Percentiles rank a stretch among this genome's conserved stretches.
Conservation (phyloP, 129 eudicot genomes). For the Logfia minima region DNA sequence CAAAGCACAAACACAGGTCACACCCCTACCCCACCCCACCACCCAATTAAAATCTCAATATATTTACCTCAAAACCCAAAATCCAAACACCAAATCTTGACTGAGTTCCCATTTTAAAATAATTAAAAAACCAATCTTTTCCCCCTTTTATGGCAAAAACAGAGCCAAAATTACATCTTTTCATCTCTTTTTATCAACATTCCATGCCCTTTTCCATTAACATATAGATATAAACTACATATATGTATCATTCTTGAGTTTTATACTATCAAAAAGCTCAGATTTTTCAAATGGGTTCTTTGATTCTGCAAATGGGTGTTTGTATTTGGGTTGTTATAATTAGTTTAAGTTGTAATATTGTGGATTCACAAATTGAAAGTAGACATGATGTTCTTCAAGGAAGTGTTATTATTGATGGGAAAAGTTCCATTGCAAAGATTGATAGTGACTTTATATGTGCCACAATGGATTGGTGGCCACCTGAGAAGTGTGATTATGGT, state of each 20-base stretch:
- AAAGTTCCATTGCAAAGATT: slow-evolving; percentile 48
- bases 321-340: slow-evolving; percentile 41
- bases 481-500: slow-evolving; percentile 96
- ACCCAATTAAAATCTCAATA: slow-evolving; percentile 17
- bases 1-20: slow-evolving; percentile 48
- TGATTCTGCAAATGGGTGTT: slow-evolving; percentile 43
- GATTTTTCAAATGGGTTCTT: slow-evolving; percentile 45
- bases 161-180: slow-evolving; percentile 11
- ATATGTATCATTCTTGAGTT: slow-evolving; percentile 28
- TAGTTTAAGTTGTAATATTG: slow-evolving; percentile 40
- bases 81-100: slow-evolving; percentile 33
- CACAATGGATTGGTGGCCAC: slow-evolving; percentile 99
- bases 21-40: slow-evolving; percentile 27
- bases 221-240: slow-evolving; percentile 19
- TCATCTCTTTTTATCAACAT: slow-evolving; percentile 19
- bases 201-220: slow-evolving; percentile 26
- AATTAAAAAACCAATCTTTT: slow-evolving; percentile 16
- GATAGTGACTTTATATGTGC: slow-evolving; percentile 80
- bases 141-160: slow-evolving; percentile 30
- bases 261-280: slow-evolving; percentile 3
- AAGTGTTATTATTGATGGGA: slow-evolving; percentile 53
- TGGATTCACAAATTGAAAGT: slow-evolving; percentile 35
- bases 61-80: slow-evolving; percentile 25
- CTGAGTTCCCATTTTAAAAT: slow-evolving; percentile 24
- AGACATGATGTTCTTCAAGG: slow-evolving; percentile 35